Evolutionary conservation across 371 early-diverging fungal species (phyloP).

Genomic region (Mortierella sp.): DNA sequence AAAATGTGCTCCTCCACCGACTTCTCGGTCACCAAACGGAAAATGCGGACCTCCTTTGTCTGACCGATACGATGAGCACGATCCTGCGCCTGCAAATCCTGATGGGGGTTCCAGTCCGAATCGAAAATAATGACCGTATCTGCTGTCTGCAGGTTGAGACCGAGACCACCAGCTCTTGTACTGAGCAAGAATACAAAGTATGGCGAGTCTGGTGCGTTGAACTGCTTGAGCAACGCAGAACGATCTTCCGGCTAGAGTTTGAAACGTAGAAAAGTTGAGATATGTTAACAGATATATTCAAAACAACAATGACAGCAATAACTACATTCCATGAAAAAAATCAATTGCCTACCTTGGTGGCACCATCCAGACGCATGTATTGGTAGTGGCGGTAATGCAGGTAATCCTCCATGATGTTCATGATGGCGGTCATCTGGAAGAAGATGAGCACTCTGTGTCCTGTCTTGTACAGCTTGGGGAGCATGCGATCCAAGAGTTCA

Average conservation of each 20-base stretch:
- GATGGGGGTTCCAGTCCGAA: conserved; percentile 99
- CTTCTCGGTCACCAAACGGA: conserved; percentile 95
- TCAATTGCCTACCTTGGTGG: conserved; percentile 76
- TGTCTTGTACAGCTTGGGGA: conserved; percentile 90
- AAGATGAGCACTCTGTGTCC: conserved; percentile 97
- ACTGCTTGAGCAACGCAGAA: conserved; percentile 83
- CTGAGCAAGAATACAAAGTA: conserved; percentile 96
- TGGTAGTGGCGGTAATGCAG: conserved; percentile 81
- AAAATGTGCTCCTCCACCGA: conserved; percentile 98
- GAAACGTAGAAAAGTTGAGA: background rate
- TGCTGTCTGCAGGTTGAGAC: conserved; percentile 99
- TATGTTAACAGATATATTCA: background rate
- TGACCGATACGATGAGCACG: conserved; percentile 99
- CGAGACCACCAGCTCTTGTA: conserved; percentile 99
- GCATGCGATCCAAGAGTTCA: conserved; percentile 96
- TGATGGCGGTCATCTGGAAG: conserved; percentile 99
- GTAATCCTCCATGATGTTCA: conserved; percentile 98
- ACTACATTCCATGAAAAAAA: background rate
- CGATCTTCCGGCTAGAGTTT: conserved; percentile 82
- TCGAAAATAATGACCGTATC: conserved; percentile 99
- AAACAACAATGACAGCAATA: background rate
- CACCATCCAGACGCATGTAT: conserved; percentile 97
- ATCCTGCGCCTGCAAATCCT: conserved; percentile 99
- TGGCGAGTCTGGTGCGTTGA: conserved; percentile 88
- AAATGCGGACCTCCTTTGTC: conserved; percentile 99